Base-by-base conservation (phyloP, 1,284 basidiomycete genomes). In the Agaricales sp. region DNA sequence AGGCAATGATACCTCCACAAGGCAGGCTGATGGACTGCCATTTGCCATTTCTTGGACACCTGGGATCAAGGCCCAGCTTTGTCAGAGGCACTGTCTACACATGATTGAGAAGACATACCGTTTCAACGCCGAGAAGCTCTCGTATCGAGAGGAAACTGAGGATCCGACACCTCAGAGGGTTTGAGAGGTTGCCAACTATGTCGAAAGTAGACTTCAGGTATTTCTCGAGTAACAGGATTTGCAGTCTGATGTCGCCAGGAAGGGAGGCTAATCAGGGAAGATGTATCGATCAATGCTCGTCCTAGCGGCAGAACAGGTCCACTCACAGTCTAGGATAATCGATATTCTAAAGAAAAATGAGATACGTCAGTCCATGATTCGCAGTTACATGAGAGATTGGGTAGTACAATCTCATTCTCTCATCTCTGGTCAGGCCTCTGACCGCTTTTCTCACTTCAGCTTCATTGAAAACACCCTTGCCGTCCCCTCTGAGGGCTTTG, bases 201-300 rank as follows among this genome's bases (percentile, higher is more conserved):
- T 94, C 92, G 57, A 86, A 87, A 3, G 87, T 86, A 19, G 80
- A 82, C 55, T 77, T 80, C 43, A 80, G 75, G 56, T 92, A 92
- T 62, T 87, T 87, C 62, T 92, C 80, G 16, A 95, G 75, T 3
- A 91, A 74, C 0, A 84, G 72, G 45, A 92, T 89, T 63, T 80
- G 87, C 25, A 80, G 72, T 4, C 76, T 76, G 43, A 89, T 87
- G 57, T 89, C 87, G 35, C 85, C 86, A 0, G 87, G 87, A 54
- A 86, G 69, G 61, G 80, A 78, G 8, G 82, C 80, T 80, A 55
- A 41, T 48, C 41, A 47, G 35, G 14, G 22, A 43, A 46, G 23
- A 26, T 50, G 22, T 49, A 45, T 43, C 35, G 21, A 55, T 46
- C 25, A 45, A 46, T 4, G 25, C 23, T 35, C 30, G 38, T 26